These are phyloP conservation scores for Lecanoromycetidae sp. DNA, from an alignment of 2,329 filamentous ascomycete genomes.

Conservation along the genomic window DNA sequence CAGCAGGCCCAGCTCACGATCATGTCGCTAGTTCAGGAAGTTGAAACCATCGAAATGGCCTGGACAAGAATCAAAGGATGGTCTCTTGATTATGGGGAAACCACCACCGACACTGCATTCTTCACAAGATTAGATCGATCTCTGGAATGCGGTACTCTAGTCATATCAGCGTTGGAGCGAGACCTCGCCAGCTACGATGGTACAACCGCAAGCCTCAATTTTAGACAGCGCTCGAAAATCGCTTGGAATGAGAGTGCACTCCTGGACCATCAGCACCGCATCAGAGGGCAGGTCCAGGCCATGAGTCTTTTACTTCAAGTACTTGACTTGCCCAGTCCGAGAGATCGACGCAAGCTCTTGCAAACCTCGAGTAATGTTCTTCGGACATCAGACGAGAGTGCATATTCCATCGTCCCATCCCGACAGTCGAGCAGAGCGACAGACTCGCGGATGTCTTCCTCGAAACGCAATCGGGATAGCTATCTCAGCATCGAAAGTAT, in stretches of 20 bases:
- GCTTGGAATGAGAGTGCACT: not conserved
- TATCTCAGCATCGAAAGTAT: not conserved
- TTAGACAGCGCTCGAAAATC: not conserved
- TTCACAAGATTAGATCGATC: not conserved
- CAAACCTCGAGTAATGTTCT: not conserved
- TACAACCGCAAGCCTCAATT: not conserved
- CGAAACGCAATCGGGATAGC: not conserved
- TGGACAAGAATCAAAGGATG: not conserved
- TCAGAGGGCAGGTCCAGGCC: conserved; percentile 1
- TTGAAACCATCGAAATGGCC: not conserved
- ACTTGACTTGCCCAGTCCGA: not conserved
- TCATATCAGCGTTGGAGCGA: conserved; percentile 2
- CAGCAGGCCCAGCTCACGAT: not conserved
- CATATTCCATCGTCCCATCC: conserved; percentile 5
- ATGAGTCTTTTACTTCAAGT: conserved; percentile 5
- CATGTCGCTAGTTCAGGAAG: conserved; percentile 2
- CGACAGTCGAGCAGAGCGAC: too few species aligned
- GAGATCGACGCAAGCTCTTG: not conserved
- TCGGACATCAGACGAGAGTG: conserved; percentile 5
- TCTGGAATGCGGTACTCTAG: not conserved
- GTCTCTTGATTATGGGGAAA: not conserved
- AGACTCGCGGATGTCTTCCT: not conserved
- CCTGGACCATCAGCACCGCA: not conserved
- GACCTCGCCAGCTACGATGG: not conserved
- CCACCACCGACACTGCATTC: not conserved